These are phyloP conservation scores for Dothideomycetidae sp. DNA, from an alignment of 2,329 filamentous ascomycete genomes.

Conservation along the genomic window DNA sequence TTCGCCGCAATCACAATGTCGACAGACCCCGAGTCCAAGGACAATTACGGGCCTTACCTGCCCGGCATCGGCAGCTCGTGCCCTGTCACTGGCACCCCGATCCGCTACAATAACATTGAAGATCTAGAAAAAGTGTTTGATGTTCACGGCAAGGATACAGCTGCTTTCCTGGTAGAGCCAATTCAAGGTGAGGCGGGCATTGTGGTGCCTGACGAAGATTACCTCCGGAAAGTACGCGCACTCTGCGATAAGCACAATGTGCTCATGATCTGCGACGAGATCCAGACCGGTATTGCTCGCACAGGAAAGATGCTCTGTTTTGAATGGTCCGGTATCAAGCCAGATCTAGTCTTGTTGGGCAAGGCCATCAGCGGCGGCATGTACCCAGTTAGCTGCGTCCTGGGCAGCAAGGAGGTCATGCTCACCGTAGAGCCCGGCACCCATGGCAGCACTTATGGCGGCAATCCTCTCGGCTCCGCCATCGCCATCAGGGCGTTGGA, in stretches of 20 bases:
- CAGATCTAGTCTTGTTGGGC: slow-evolving; percentile 84
- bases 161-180: slow-evolving; percentile 87
- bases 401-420: slow-evolving; percentile 84
- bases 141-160: slow-evolving; percentile 68
- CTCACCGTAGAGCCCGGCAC: slow-evolving; percentile 90
- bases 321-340: slow-evolving; percentile 90
- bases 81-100: slow-evolving; percentile 61
- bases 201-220: slow-evolving; percentile 82
- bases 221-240: slow-evolving; percentile 63
- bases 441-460: slow-evolving; percentile 95
- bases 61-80: slow-evolving; percentile 68
- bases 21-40: slow-evolving; percentile 84
- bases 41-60: slow-evolving; percentile 93
- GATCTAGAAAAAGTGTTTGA: slow-evolving; percentile 70
- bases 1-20: slow-evolving; percentile 94
- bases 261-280: slow-evolving; percentile 93
- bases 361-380: slow-evolving; percentile 97
- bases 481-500: slow-evolving; percentile 91
- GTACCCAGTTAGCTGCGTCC: slow-evolving; percentile 94
- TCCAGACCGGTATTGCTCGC: slow-evolving; percentile 92
- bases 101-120: slow-evolving; percentile 73
- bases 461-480: slow-evolving; percentile 88
- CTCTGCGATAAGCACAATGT: slow-evolving; percentile 94
- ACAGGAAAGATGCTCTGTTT: slow-evolving; percentile 89
- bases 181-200: slow-evolving; percentile 97